A percentile compares a stretch with the other conserved stretches of the same genome.
These are phyloP conservation scores for Trichoderma sp. DNA, from an alignment of 2,329 filamentous ascomycete genomes.

Conservation along the genomic window DNA sequence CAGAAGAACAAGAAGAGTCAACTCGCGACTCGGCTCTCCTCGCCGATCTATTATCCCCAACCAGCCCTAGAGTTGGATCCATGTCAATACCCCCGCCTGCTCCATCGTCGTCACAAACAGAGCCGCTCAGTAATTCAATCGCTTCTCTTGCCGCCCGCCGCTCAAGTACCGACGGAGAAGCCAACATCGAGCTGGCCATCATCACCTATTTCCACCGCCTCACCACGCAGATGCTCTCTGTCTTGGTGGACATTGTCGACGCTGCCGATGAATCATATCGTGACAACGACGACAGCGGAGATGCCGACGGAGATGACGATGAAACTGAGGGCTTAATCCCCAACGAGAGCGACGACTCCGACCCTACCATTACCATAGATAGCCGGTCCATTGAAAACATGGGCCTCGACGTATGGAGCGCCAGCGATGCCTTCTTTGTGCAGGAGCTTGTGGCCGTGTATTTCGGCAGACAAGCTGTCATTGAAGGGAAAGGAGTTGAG, in stretches of 20 bases:
- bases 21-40: constrained; percentile 58
- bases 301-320: constrained; percentile 37
- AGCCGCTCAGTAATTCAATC: constrained; percentile 46
- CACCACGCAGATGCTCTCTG: constrained; percentile 65
- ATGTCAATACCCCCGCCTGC: constrained; percentile 37
- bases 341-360: constrained; percentile 36
- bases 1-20: constrained; percentile 61
- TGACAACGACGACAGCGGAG: constrained; percentile 37
- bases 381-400: constrained; percentile 68
- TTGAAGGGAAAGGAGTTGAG: constrained; percentile 70
- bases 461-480: constrained; percentile 63
- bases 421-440: constrained; percentile 68
- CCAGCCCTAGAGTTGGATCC: constrained; percentile 27
- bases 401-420: constrained; percentile 79
- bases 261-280: constrained; percentile 47
- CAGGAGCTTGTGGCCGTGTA: constrained; percentile 63
- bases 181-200: constrained; percentile 65
- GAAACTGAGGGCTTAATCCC: constrained; percentile 35
- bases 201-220: constrained; percentile 82
- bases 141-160: constrained; percentile 46
- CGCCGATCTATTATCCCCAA: constrained; percentile 49
- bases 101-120: constrained; percentile 35
- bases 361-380: constrained; percentile 55
- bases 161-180: constrained; percentile 44
- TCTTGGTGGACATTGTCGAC: constrained; percentile 62